phyloP scores from a whole-genome alignment of 106 monocot species.

The Allium sativum region DNA sequence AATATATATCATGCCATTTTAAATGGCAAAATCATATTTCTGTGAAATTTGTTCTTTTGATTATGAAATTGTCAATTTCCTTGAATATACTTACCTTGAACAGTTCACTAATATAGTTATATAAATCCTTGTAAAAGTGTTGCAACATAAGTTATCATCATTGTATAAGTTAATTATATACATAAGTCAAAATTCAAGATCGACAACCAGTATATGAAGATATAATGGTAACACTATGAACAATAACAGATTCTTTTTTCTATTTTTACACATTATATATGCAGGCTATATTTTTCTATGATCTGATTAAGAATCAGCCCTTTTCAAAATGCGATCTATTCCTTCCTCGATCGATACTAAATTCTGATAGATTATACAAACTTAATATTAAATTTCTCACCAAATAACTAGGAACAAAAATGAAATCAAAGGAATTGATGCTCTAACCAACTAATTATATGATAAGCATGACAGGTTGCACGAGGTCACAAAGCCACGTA shows the following conservation, averaged over 20 bases:
- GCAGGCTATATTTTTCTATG: not conserved
- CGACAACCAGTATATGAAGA: too few species aligned
- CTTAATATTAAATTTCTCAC: not conserved
- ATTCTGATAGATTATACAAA: not conserved
- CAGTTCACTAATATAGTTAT: too few species aligned
- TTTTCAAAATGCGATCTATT: not conserved
- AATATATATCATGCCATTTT: too few species aligned
- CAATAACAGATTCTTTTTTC: not conserved
- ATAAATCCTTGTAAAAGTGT: too few species aligned
- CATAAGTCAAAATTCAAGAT: too few species aligned
- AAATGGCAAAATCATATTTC: not conserved
- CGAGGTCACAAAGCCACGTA: constrained; percentile 2
- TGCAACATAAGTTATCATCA: too few species aligned
- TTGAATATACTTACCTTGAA: too few species aligned
- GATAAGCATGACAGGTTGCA: not conserved
- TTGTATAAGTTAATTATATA: too few species aligned
- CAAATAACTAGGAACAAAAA: not conserved
- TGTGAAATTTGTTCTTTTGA: not conserved
- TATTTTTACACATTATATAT: not conserved
- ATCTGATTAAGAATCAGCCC: not conserved
- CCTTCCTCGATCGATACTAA: too few species aligned
- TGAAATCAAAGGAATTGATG: constrained; percentile 3
- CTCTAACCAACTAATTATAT: not conserved
- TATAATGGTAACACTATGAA: too few species aligned
- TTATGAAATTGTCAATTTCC: not conserved